Conservation (phyloP, 108 stramenopile genomes). For the Stephanodiscus minutulus region DNA sequence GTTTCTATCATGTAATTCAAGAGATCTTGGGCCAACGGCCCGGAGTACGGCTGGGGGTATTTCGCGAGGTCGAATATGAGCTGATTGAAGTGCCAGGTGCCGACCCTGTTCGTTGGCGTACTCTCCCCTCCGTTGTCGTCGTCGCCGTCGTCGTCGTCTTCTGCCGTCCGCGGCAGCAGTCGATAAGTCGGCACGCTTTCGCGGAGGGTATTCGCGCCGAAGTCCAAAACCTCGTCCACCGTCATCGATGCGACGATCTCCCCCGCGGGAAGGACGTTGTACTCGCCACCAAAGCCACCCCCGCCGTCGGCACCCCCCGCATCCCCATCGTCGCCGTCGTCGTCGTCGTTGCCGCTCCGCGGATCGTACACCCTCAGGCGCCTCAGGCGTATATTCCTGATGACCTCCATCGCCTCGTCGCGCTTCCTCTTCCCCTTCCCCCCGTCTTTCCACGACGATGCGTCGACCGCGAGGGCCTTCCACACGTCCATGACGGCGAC, state of each 20-base stretch:
- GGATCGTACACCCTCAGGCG: slow-evolving; percentile 25
- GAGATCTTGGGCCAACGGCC: slow-evolving; percentile 42
- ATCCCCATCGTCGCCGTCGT: background rate
- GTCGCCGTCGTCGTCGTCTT: background rate
- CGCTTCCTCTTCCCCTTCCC: slow-evolving; percentile 17
- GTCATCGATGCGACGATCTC: slow-evolving; percentile 4
- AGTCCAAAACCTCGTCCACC: slow-evolving; percentile 37
- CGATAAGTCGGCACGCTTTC: slow-evolving; percentile 28
- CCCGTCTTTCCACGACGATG: background rate
- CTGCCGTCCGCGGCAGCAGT: background rate
- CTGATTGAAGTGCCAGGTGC: slow-evolving; percentile 51
- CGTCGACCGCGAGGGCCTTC: slow-evolving; percentile 36
- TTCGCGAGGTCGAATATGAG: slow-evolving; percentile 45
- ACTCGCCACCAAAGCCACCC: background rate
- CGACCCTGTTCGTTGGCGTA: slow-evolving; percentile 6
- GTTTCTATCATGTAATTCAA: slow-evolving; percentile 38
- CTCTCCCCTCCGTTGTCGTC: background rate
- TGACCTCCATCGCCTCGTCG: slow-evolving; percentile 39
- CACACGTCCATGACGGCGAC: slow-evolving; percentile 38
- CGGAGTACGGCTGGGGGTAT: slow-evolving; percentile 34
- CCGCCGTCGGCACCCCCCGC: background rate
- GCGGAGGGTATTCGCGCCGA: slow-evolving; percentile 19
- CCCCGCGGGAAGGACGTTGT: slow-evolving; percentile 17
- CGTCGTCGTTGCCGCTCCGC: background rate
- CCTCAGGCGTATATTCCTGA: slow-evolving; percentile 21